Conservation (phyloP, 2,329 filamentous ascomycete species). For the Cadophora malorum region DNA sequence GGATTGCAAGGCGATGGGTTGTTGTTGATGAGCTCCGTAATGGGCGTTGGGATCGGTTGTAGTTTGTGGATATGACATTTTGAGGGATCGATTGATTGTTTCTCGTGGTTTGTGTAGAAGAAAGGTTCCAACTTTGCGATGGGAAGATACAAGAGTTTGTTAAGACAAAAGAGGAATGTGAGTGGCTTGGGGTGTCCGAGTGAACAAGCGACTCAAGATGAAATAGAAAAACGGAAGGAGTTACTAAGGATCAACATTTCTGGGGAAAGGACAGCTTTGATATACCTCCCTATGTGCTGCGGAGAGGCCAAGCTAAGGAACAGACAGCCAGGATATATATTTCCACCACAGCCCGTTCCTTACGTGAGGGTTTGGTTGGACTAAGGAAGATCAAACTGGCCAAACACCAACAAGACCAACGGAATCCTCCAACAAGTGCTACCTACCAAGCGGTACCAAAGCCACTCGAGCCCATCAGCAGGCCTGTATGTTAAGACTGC, state of each 20-base stretch:
- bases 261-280: constrained; percentile 3
- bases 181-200: background rate
- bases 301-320: background rate
- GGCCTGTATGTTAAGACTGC: background rate
- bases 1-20: constrained; percentile 11
- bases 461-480: background rate
- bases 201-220: background rate
- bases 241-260: background rate
- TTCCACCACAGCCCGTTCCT: constrained; percentile 6
- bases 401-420: background rate
- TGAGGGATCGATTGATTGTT: background rate
- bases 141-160: background rate
- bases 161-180: background rate
- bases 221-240: background rate
- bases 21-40: background rate
- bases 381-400: constrained; percentile 5
- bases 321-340: background rate
- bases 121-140: background rate
- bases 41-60: constrained; percentile 6
- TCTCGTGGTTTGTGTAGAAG: constrained; percentile 1
- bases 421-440: background rate
- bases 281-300: constrained; percentile 3
- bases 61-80: constrained; percentile 7
- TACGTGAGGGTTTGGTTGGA: background rate
- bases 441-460: background rate